Base-by-base conservation (phyloP, 2,329 filamentous ascomycete species). In the Pezicula neosporulosa region DNA sequence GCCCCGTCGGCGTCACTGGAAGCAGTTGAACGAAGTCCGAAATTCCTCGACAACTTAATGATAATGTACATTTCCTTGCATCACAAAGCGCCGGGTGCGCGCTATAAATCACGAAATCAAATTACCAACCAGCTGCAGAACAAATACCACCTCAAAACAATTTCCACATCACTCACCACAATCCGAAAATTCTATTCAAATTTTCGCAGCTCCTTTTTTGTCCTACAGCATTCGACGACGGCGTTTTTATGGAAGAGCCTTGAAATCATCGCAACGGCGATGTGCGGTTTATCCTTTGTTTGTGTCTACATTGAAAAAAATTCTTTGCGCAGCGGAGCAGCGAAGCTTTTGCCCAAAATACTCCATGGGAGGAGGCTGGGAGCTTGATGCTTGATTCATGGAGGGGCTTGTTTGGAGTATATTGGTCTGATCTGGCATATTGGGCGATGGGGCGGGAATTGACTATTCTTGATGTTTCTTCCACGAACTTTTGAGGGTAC, bases 1-100 rank as follows among this genome's bases (percentile, higher is more conserved):
- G 64, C 9, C 63, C 63, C 3, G 59, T 68, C 18, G 65, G 65
- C 3, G 63, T 68, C 7, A 63, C 63, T 45, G 65, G 64, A 48
- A 58, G 63, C 19, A 55, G 57, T 45, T 67, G 46, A 64, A 41
- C 15, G 39, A 21, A 13, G n/a, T 18, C 39, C 18, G 50, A 6
- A 24, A 37, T 15, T 45, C 50, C 44, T 30, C 15, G 15, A 28
- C 16, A 48, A 42, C 46, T 47, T 54, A 60, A 57, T 56, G 56
- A 56, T 60, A 55, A 60, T 57, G 53, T 58, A 49, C 41, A 52
- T 57, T 58, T 51, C 47, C 18, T 59, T 61, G 43, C 54, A 36
- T 52, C 30, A 33, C 30, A 44, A 38, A 30, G 41, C 53, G 54
- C 55, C 47, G 52, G 49, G 55, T 51, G 42, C 42, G 42, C 42